Evolutionary conservation across 2,329 filamentous ascomycete species (phyloP).

Genomic region (Penicillium sp.): DNA sequence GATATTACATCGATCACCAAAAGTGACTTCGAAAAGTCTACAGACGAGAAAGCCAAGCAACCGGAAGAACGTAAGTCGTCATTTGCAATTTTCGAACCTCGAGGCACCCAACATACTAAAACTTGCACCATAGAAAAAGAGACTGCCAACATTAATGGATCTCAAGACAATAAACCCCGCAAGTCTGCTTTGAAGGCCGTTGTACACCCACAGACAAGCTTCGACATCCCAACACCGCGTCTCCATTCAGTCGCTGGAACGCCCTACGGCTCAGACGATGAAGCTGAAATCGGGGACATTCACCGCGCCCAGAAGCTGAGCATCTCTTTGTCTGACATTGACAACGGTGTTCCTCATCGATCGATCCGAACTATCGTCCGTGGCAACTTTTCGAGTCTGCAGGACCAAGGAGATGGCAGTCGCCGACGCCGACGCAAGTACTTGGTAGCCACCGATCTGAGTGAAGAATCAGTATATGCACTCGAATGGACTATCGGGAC

Average conservation of each 20-base stretch:
- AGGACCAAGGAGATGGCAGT: conserved; percentile 75
- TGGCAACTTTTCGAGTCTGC: conserved; percentile 74
- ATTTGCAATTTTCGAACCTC: not conserved
- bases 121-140: conserved; percentile 8
- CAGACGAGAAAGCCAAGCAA: conserved; percentile 58
- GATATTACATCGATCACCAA: conserved; percentile 32
- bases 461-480: conserved; percentile 90
- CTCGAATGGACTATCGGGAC: conserved; percentile 98
- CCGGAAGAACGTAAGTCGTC: conserved; percentile 69
- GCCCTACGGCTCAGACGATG: conserved; percentile 79
- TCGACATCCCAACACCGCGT: conserved; percentile 64
- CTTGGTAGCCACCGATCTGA: conserved; percentile 91
- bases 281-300: conserved; percentile 81
- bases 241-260: conserved; percentile 57
- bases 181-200: conserved; percentile 46
- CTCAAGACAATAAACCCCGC: conserved; percentile 41
- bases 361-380: conserved; percentile 88
- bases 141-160: conserved; percentile 12
- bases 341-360: conserved; percentile 72
- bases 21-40: conserved; percentile 31
- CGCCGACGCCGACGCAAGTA: conserved; percentile 82
- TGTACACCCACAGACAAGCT: conserved; percentile 82
- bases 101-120: conserved; percentile 8
- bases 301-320: conserved; percentile 83
- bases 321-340: conserved; percentile 75